phyloP scores from a whole-genome alignment of 208 protist genomes.

The Trypanosoma mega region DNA sequence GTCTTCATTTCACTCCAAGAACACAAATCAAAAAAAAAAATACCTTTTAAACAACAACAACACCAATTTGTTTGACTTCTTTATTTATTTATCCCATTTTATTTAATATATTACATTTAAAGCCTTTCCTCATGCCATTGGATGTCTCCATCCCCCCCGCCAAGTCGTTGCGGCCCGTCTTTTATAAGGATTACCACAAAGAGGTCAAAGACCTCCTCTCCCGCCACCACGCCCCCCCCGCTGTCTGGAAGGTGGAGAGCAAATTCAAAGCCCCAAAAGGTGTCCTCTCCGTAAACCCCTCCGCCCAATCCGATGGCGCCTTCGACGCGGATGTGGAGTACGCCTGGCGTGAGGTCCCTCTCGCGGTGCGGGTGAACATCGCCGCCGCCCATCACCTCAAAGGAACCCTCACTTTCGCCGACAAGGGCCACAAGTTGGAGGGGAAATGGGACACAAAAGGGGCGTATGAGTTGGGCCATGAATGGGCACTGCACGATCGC shows the following conservation, averaged over 20 bases:
- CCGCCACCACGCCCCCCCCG: conserved; percentile 55
- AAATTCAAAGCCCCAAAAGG: conserved; percentile 73
- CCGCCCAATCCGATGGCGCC: conserved; percentile 31
- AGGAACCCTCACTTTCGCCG: too few relatives aligned
- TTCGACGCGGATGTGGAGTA: conserved; percentile 69
- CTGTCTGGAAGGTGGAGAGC: conserved; percentile 71
- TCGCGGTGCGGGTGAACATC: conserved; percentile 44
- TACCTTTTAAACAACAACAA: too few relatives aligned
- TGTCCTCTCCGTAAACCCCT: conserved; percentile 60
- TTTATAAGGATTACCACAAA: conserved; percentile 87
- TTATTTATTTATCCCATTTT: too few relatives aligned
- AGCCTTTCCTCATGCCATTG: too few relatives aligned
- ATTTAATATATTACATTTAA: too few relatives aligned
- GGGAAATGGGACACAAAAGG: conserved; percentile 6
- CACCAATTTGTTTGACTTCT: too few relatives aligned
- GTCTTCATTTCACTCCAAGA: too few relatives aligned
- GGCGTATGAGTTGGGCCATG: conserved; percentile 45
- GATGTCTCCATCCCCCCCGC: too few relatives aligned
- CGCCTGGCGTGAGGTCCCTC: conserved; percentile 33
- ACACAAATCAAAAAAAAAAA: too few relatives aligned
- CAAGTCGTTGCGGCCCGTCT: conserved; percentile 3
- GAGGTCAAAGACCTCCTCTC: conserved; percentile 69
- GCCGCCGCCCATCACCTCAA: conserved; percentile 38
- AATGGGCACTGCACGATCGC: conserved; percentile 38
- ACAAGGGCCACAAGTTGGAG: conserved; percentile 62